Base-by-base conservation (phyloP, 2,329 filamentous ascomycete species). In the Chrysosporium keratinophilum region DNA sequence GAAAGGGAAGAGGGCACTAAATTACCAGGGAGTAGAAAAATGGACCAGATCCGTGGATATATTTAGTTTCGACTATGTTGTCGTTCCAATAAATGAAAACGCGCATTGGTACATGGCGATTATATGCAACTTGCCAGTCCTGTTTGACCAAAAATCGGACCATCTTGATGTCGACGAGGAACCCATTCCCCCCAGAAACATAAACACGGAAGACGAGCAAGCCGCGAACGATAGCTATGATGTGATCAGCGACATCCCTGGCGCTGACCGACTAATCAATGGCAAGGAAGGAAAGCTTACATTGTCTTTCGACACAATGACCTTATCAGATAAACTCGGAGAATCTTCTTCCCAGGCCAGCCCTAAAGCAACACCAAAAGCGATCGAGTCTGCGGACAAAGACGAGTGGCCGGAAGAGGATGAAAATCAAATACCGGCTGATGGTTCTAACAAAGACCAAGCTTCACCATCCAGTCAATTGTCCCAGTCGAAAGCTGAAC, bases 101-200 rank as follows among this genome's bases (percentile, higher is more conserved):
- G 72, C 76, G 1, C 93, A 98, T 68, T 98, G 94, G 93, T 97
- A 93, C 69, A 74, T 97, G 59, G 89, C 88, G 12, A 91, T 98
- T 54, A 91, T 98, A 50, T 95, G 88, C 77, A 95, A 98, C 63
- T 78, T 91, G 1, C 79, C 81, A 2, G 82, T 78, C 50, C 37
- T 60, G 35, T 46, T 57, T 45, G 39, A 39, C 11, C 5, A 7
- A 23, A 15, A 40, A 33, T 17, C 28, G 17, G 33, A 54, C 11
- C 35, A 11, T 5, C 41, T 54, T 35, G 35, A 39, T 9, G 15
- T n/a, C n/a, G 19, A 11, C 19, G 28, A 23, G 14, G 41, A 43
- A 43, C 35, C 39, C 17, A 15, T 6, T n/a, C 0, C 39, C 9
- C 28, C 23, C n/a, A n/a, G 12, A n/a, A 14, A 40, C 14, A 17